Evolutionary conservation across 306 rosid genomes (phyloP).

Genomic region (Hippophae gyantsensis): DNA sequence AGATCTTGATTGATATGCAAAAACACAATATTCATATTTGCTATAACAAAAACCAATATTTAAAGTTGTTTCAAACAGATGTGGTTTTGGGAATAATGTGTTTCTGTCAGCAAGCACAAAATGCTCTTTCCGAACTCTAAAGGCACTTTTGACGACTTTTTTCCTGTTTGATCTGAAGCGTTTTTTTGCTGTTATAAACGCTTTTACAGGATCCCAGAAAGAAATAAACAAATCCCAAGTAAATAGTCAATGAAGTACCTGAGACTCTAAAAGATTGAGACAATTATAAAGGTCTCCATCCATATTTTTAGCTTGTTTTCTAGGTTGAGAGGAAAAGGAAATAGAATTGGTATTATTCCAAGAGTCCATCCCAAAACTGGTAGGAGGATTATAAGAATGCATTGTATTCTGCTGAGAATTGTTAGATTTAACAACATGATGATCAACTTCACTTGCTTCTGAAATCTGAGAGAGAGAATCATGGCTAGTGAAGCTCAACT

Average conservation of each 20-base stretch:
- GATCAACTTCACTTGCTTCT: slow-evolving; percentile 36
- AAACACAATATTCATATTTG: no score
- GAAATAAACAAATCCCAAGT: neutral
- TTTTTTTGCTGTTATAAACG: neutral
- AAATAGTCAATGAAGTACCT: slow-evolving; percentile 31
- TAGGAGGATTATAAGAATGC: slow-evolving; percentile 30
- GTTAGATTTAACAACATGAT: slow-evolving; percentile 33
- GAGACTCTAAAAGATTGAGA: slow-evolving; percentile 53
- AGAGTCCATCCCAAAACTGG: slow-evolving; percentile 41
- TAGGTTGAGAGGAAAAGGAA: slow-evolving; percentile 45
- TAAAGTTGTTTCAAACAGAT: no score
- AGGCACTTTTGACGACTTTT: no score
- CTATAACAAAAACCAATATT: no score
- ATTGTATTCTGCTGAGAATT: slow-evolving; percentile 25
- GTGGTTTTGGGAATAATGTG: no score
- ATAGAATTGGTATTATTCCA: slow-evolving; percentile 71
- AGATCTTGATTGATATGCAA: no score
- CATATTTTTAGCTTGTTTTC: slow-evolving; percentile 46
- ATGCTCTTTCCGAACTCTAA: no score
- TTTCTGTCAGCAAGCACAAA: no score
- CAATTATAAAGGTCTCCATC: slow-evolving; percentile 54
- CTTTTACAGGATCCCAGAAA: no score
- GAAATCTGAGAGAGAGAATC: slow-evolving; percentile 68
- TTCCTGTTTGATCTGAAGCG: no score
- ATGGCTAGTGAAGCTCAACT: slow-evolving; percentile 77